Evolutionary conservation across 1,284 basidiomycete species (phyloP), one percentile per base, ranked within the genome.

Genomic region (Meripilus lineatus): DNA sequence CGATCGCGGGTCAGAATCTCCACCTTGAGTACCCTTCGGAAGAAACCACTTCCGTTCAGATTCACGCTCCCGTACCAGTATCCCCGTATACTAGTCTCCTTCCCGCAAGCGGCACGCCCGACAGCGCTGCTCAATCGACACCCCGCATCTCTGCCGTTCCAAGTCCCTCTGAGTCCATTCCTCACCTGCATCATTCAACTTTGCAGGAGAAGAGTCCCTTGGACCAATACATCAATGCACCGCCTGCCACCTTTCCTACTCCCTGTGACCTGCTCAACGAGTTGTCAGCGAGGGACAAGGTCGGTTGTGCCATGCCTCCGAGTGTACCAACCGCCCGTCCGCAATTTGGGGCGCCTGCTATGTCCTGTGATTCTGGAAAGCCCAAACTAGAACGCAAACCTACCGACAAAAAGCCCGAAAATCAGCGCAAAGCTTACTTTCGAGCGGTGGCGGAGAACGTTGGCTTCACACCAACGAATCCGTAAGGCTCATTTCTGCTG

Each of bases 231-330:
- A 51, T 53, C 15, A 52, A 56, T 30, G 55, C 55, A 1, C 58
- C 68, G 0, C 69, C 68, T 37, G 57, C 62, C 2, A 74, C 73
- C 4, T 81, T 84, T 51, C 80, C 74, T 1, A 84, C 83, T 1
- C 83, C 82, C 0, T 75, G 73, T 21, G 79, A 84, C 52, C 63
- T 84, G n/a, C 71, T 84, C 36, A 63, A 61, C 21, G 69, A 79
- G 32, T 59, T 75, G 15, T 50, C 52, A 13, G 32, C 52, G n/a
- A 53, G 52, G 40, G 55, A 55, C 24, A 48, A 39, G 24, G 48
- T 43, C 15, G n/a, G n/a, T n/a, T n/a, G n/a, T n/a, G n/a, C n/a
- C n/a, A n/a, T n/a, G n/a, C n/a, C n/a, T n/a, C n/a, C n/a, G n/a
- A n/a, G n/a, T n/a, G n/a, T n/a, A n/a, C 23, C 46, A 2, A 21